These are phyloP conservation scores for Neovahlkampfia damariscottae DNA, from an alignment of 78 protist genomes.

Conservation along the genomic window DNA sequence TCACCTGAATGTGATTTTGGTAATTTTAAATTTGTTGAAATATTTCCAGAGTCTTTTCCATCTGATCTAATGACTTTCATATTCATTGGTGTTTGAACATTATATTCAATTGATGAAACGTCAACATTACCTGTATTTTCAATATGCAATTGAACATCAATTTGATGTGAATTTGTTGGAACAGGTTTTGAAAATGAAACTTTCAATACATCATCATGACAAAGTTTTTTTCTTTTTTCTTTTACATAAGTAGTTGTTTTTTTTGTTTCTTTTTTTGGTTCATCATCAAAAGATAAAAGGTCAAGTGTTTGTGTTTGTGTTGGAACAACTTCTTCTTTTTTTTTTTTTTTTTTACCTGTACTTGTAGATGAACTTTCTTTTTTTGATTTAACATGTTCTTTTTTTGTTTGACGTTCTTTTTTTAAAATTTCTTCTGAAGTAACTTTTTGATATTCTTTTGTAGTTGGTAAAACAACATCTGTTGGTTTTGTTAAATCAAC, in stretches of 20 bases:
- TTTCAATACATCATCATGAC: not conserved
- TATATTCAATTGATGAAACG: not conserved
- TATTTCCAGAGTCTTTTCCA: too few relatives aligned
- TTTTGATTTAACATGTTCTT: too few relatives aligned
- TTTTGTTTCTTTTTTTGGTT: not conserved
- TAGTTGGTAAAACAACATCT: too few relatives aligned
- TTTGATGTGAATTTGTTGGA: not conserved
- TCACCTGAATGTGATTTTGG: too few relatives aligned
- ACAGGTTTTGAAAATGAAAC: not conserved
- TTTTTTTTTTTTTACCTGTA: not conserved
- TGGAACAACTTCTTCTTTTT: not conserved
- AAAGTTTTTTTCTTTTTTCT: not conserved
- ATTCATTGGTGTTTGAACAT: not conserved
- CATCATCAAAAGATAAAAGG: too few relatives aligned
- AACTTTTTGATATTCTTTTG: too few relatives aligned
- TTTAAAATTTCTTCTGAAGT: too few relatives aligned
- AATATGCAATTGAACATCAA: not conserved
- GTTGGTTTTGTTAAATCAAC: too few relatives aligned
- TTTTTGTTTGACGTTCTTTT: too few relatives aligned
- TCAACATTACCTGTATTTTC: not conserved
- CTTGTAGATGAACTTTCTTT: too few relatives aligned
- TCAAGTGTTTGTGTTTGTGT: not conserved
- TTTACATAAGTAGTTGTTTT: not conserved
- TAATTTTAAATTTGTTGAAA: too few relatives aligned
- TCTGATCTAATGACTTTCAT: not conserved